These are phyloP conservation scores for Talaromyces liani DNA, from an alignment of 495 filamentous ascomycete genomes.

Conservation along the genomic window DNA sequence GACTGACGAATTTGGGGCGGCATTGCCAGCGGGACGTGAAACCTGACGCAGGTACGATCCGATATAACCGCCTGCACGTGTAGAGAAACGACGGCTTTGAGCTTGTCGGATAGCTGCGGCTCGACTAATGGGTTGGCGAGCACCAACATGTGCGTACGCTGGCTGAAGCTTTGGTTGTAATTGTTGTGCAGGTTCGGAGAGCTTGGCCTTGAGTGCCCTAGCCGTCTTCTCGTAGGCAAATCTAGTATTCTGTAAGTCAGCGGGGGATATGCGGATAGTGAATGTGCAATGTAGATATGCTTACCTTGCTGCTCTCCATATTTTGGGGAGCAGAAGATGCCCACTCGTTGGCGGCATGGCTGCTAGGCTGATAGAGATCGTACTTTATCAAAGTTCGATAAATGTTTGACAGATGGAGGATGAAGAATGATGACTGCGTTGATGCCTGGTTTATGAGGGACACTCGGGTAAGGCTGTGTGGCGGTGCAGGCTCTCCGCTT, in stretches of 20 bases:
- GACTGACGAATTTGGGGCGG: slow-evolving; percentile 58
- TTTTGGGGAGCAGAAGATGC: slow-evolving; percentile 64
- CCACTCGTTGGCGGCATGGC: slow-evolving; percentile 61
- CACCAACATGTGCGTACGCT: slow-evolving; percentile 40
- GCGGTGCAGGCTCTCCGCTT: slow-evolving; percentile 5
- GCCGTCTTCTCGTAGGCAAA: slow-evolving; percentile 58
- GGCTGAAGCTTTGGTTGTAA: slow-evolving; percentile 38
- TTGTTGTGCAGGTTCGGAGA: slow-evolving; percentile 46
- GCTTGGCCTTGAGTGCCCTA: slow-evolving; percentile 53
- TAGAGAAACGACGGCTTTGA: slow-evolving; percentile 68
- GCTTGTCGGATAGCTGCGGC: slow-evolving; percentile 63
- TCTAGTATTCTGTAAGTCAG: slow-evolving; percentile 32
- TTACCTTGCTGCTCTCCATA: slow-evolving; percentile 59
- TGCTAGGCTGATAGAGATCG: slow-evolving; percentile 16
- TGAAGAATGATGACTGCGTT: neutral
- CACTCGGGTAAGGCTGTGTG: slow-evolving; percentile 1
- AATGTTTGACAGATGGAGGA: slow-evolving; percentile 13
- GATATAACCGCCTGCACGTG: slow-evolving; percentile 57
- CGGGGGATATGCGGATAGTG: slow-evolving; percentile 5
- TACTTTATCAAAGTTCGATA: slow-evolving; percentile 11
- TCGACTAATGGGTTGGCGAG: slow-evolving; percentile 64
- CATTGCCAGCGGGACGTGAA: slow-evolving; percentile 51
- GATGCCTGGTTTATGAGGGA: slow-evolving; percentile 26
- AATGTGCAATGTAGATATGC: slow-evolving; percentile 12
- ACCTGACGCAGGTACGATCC: slow-evolving; percentile 45